Conservation (phyloP, 169 alveolate genomes). For the Sarcocystis neurona region DNA sequence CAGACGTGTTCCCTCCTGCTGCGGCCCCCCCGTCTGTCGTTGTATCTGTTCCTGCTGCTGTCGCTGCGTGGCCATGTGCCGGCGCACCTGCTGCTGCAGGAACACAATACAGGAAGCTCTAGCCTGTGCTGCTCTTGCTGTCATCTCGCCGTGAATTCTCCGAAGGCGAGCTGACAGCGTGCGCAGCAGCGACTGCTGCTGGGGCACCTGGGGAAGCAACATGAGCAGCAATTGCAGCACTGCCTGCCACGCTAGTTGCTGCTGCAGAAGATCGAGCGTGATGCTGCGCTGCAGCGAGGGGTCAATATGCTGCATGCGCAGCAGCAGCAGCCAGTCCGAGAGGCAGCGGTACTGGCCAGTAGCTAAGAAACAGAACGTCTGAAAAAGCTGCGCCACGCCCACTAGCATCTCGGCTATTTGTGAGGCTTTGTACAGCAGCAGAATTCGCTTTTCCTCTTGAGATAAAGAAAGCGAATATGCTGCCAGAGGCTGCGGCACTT, state of each 20-base stretch:
- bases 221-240: slow-evolving; percentile 44
- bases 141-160: too few species aligned
- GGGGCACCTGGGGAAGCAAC: slow-evolving; percentile 37
- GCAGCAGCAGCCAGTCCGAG: slow-evolving; percentile 44
- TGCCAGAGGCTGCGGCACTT: too few species aligned
- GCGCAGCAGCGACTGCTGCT: slow-evolving; percentile 43
- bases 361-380: slow-evolving; percentile 10
- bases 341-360: slow-evolving; percentile 39
- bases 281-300: slow-evolving; percentile 52
- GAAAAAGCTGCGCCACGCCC: background rate
- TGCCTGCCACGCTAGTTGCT: slow-evolving; percentile 56
- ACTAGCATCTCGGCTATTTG: background rate
- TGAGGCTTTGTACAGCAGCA: background rate
- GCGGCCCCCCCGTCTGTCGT: too few species aligned
- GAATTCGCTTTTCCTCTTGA: background rate
- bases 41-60: too few species aligned
- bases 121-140: too few species aligned
- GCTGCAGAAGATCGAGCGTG: slow-evolving; percentile 48
- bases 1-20: too few species aligned
- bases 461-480: background rate
- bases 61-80: too few species aligned
- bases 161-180: too few species aligned
- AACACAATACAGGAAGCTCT: too few species aligned
- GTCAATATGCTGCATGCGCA: slow-evolving; percentile 41
- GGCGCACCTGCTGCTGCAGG: too few species aligned